Base-by-base conservation (phyloP, 257 asterid genomes). In the Handroanthus guayacan region DNA sequence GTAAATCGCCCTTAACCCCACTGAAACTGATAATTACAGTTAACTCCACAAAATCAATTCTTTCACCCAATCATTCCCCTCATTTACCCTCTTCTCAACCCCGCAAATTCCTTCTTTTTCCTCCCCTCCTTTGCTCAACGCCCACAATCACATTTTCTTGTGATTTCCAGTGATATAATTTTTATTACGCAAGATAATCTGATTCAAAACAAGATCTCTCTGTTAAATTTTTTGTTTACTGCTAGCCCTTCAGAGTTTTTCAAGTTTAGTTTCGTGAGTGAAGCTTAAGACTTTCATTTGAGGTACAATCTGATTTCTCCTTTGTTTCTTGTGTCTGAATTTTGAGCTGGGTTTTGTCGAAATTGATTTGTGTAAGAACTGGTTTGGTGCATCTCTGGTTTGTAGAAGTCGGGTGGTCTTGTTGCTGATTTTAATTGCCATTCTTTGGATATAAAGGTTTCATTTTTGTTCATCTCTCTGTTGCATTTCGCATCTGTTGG, bases 11-110 rank as follows among this genome's bases (percentile, higher is more conserved):
- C 51, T 25, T 16, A 34, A 3, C 67, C 62, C 48, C 79, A 16
- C 72, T 11, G 37, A 6, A 47, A 60, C 11, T 34, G 18, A 52
- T 73, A 34, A 16, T 56, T 73, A 47, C 80, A 80, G 58, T 70
- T 80, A 45, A 63, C 44, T 47, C 64, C 62, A 36, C 61, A 72
- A 52, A 76, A 31, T 41, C 25, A 57, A 61, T 77, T 77, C 74
- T 62, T 68, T 52, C 75, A 31, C 79, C 75, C 74, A 52, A 73
- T 81, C 64, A 48, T 64, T 70, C 69, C 9, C 65, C 72, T 5
- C n/a, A 1, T 48, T 71, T 5, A 4, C 50, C 57, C 16, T 38
- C 45, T 70, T 50, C 50, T n/a, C 34, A 45, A 44, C 64, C 72
- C 75, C 73, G 17, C 7, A 52, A 52, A 62, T 31, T 62, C 66